A percentile compares a stretch with the other conserved stretches of the same genome.
phyloP scores from a whole-genome alignment of 2,329 filamentous ascomycete species.

The Sporothrix dimorphospora region DNA sequence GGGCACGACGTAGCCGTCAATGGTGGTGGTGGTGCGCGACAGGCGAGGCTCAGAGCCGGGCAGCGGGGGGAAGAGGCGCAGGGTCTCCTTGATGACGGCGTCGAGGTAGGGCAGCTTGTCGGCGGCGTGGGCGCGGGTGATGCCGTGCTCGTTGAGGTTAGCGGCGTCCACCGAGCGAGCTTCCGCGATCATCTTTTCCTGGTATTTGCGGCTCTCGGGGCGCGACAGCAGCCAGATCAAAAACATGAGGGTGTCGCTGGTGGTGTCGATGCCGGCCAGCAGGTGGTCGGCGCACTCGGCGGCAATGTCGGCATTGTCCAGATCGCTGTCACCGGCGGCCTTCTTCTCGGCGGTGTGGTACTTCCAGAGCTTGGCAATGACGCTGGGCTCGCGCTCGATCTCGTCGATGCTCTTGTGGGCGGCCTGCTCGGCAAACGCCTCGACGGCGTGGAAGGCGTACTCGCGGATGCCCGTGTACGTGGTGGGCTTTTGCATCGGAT shows the following conservation, averaged over 20 bases:
- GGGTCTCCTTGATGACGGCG: constrained; percentile 55
- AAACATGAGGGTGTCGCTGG: constrained; percentile 54
- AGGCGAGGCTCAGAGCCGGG: constrained; percentile 55
- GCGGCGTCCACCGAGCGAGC: constrained; percentile 34
- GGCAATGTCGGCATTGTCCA: constrained; percentile 50
- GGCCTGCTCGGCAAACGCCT: constrained; percentile 30
- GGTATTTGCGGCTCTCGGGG: constrained; percentile 46
- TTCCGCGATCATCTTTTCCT: constrained; percentile 51
- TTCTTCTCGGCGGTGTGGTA: neutral
- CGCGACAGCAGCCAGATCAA: constrained; percentile 53
- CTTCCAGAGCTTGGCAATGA: constrained; percentile 45
- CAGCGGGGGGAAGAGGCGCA: constrained; percentile 54
- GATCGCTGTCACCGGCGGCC: neutral
- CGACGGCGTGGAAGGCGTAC: constrained; percentile 37
- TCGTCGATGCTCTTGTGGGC: constrained; percentile 14
- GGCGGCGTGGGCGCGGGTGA: constrained; percentile 42
- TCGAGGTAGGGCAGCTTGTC: constrained; percentile 51
- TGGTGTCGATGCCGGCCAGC: constrained; percentile 56
- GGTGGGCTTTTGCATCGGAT: constrained; percentile 55
- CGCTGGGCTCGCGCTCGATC: constrained; percentile 35
- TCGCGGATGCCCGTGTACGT: constrained; percentile 55
- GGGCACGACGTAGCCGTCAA: constrained; percentile 36
- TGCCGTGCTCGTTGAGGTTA: constrained; percentile 36
- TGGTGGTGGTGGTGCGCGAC: constrained; percentile 35
- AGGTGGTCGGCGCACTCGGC: constrained; percentile 59